Percentiles rank a stretch among this genome's conserved stretches.
Evolutionary conservation across 257 asterid genomes (phyloP).

Genomic region (Hygrophila difformis): DNA sequence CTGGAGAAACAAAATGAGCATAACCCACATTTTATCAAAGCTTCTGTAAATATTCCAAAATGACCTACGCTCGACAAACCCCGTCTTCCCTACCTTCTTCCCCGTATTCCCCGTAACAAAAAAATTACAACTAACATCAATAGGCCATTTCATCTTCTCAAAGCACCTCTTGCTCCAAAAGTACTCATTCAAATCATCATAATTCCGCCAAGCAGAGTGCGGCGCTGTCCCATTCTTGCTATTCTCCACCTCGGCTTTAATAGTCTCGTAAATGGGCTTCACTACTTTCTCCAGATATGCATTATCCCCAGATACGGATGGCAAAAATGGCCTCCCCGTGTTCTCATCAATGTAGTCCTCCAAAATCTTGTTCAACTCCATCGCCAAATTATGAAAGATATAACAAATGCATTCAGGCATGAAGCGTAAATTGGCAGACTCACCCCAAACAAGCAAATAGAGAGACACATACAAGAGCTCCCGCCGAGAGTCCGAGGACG

Average conservation of each 20-base stretch:
- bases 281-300: conserved; percentile 61
- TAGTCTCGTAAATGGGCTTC: conserved; percentile 77
- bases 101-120: conserved; percentile 69
- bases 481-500: conserved; percentile 56
- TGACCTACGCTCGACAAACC: conserved; percentile 95
- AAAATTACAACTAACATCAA: conserved; percentile 77
- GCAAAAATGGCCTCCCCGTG: conserved; percentile 85
- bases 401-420: conserved; percentile 80
- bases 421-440: conserved; percentile 87
- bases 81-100: conserved; percentile 93
- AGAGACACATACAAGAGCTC: conserved; percentile 86
- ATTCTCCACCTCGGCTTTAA: conserved; percentile 70
- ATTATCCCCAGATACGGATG: conserved; percentile 80
- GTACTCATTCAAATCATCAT: conserved; percentile 91
- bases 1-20: conserved; percentile 84
- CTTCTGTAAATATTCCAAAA: conserved; percentile 91
- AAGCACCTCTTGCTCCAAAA: conserved; percentile 96
- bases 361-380: conserved; percentile 84
- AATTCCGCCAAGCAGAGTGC: conserved; percentile 95
- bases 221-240: conserved; percentile 94
- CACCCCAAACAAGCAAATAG: conserved; percentile 89
- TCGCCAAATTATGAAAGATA: conserved; percentile 87
- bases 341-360: conserved; percentile 92
- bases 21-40: conserved; percentile 92
- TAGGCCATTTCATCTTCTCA: conserved; percentile 88